Percentiles rank a stretch among this genome's conserved stretches.
Evolutionary conservation across 306 rosid genomes (phyloP).

Genomic region (Canavalia gladiata): DNA sequence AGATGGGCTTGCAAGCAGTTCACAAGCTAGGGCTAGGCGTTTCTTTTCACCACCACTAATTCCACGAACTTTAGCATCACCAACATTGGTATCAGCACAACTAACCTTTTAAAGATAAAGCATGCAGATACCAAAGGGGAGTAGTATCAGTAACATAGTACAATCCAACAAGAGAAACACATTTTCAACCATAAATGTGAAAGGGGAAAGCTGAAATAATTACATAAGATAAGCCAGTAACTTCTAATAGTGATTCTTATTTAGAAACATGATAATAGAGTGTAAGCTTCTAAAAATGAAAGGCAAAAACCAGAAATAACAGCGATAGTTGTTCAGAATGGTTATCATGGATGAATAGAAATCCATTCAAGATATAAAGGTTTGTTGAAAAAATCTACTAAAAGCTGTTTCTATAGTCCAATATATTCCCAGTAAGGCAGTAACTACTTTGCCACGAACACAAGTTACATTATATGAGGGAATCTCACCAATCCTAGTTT

Average conservation of each 20-base stretch:
- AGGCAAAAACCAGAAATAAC: not conserved
- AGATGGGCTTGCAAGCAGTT: constrained; percentile 94
- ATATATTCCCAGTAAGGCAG: not conserved
- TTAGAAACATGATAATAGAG: constrained; percentile 18
- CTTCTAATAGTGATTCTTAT: constrained; percentile 23
- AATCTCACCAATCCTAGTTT: constrained; percentile 85
- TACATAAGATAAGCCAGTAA: constrained; percentile 28
- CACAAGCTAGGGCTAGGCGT: constrained; percentile 90
- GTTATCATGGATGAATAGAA: constrained; percentile 5
- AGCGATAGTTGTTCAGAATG: not conserved
- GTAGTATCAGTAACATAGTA: constrained; percentile 42
- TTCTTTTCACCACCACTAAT: constrained; percentile 97
- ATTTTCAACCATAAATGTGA: constrained; percentile 38
- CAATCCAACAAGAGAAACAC: constrained; percentile 19
- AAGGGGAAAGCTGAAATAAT: constrained; percentile 40
- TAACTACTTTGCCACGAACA: constrained; percentile 29
- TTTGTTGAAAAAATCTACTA: not conserved
- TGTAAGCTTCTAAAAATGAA: not conserved
- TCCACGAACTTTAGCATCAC: constrained; percentile 91
- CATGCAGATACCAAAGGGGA: constrained; percentile 34
- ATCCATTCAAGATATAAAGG: not conserved
- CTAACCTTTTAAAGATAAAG: constrained; percentile 70
- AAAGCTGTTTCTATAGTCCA: constrained; percentile 20
- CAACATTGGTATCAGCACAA: constrained; percentile 89
- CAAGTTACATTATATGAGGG: not conserved